phyloP scores from a whole-genome alignment of 2,329 filamentous ascomycete genomes.

The Xylaria sp. region DNA sequence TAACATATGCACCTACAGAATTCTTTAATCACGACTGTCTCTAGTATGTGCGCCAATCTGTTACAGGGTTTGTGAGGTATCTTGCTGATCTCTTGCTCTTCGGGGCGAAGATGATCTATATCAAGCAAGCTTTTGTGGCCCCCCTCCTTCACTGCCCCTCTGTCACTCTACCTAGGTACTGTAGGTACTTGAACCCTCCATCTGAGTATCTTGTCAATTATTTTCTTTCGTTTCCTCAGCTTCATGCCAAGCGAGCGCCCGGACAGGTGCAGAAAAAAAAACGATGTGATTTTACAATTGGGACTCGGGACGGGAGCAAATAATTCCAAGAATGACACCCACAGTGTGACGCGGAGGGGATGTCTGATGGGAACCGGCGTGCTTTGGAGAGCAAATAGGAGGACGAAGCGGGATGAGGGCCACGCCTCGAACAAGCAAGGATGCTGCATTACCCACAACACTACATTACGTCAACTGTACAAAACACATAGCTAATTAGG shows the following conservation, averaged over 20 bases:
- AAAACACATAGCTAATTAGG: constrained; percentile 25
- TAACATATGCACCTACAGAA: not conserved
- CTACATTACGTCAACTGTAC: constrained; percentile 40
- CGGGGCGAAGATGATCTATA: constrained; percentile 22
- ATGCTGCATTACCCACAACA: constrained; percentile 20
- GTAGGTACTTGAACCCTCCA: constrained; percentile 15
- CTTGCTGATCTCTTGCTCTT: constrained; percentile 33
- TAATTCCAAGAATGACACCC: not conserved
- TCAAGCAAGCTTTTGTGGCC: constrained; percentile 12
- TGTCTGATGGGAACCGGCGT: constrained; percentile 16
- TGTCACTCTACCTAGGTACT: no score
- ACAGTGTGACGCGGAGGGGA: not conserved
- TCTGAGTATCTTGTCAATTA: constrained; percentile 10
- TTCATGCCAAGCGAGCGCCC: not conserved
- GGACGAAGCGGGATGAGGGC: constrained; percentile 7
- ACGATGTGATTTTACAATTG: not conserved
- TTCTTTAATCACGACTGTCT: not conserved
- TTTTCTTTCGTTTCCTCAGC: no score
- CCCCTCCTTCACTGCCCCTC: constrained; percentile 19
- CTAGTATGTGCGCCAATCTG: constrained; percentile 5
- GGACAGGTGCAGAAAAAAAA: constrained; percentile 2
- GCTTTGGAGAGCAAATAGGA: constrained; percentile 22
- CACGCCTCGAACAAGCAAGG: constrained; percentile 12
- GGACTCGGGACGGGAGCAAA: not conserved
- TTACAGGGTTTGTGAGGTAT: constrained; percentile 30